Conservation (phyloP, 2,329 filamentous ascomycete species). For the Ilyonectria robusta region DNA sequence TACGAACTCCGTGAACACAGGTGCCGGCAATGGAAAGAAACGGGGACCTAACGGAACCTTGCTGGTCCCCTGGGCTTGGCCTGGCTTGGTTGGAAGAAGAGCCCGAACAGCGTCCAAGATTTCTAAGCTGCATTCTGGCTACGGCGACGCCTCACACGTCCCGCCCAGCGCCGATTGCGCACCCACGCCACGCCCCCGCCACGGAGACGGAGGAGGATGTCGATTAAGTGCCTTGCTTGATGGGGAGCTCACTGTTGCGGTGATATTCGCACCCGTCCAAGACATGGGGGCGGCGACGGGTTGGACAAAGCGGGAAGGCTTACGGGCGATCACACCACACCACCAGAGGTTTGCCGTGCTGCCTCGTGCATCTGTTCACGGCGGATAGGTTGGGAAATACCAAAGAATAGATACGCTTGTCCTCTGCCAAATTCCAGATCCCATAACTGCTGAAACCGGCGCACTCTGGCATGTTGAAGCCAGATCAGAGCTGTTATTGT, state of each 20-base stretch:
- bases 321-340: constrained; percentile 25
- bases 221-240: no score
- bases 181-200: neutral
- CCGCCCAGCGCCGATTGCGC: neutral
- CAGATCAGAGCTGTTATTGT: neutral
- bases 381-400: neutral
- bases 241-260: neutral
- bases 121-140: constrained; percentile 13
- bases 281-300: constrained; percentile 6
- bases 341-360: neutral
- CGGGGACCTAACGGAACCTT: constrained; percentile 19
- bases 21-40: neutral
- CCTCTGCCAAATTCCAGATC: neutral
- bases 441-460: neutral
- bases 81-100: neutral
- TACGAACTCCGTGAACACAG: constrained; percentile 11
- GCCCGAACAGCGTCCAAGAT: neutral
- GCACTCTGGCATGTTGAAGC: neutral
- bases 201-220: no score
- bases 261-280: neutral
- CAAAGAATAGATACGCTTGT: neutral
- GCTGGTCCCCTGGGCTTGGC: neutral
- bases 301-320: neutral
- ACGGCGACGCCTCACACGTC: neutral
- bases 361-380: neutral